phyloP scores from a whole-genome alignment of 2,329 filamentous ascomycete genomes.

The Hypomyces perniciosus region DNA sequence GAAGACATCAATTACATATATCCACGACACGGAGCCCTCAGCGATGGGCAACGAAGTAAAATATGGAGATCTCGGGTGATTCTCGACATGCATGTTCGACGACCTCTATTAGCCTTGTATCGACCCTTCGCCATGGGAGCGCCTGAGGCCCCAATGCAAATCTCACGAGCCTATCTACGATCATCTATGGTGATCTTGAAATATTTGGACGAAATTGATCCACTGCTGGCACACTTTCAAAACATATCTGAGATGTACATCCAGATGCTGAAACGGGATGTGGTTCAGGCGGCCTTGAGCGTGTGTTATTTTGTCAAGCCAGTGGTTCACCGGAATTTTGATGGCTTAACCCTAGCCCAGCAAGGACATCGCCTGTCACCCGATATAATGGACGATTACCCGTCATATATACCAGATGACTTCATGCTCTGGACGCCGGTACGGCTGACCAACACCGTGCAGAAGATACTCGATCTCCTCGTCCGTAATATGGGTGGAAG shows the following conservation, averaged over 20 bases:
- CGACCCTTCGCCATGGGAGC: conserved; percentile 50
- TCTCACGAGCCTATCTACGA: conserved; percentile 46
- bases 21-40: conserved; percentile 38
- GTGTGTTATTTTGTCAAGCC: conserved; percentile 48
- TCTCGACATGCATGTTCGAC: conserved; percentile 49
- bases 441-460: conserved; percentile 38
- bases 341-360: conserved; percentile 24
- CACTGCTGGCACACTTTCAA: conserved; percentile 38
- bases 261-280: conserved; percentile 47
- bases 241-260: conserved; percentile 48
- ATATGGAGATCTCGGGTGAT: conserved; percentile 47
- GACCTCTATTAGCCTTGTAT: conserved; percentile 47
- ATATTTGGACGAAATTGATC: conserved; percentile 50
- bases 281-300: conserved; percentile 49
- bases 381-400: conserved; percentile 29
- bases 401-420: conserved; percentile 29
- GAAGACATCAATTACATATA: conserved; percentile 51
- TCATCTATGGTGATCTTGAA: conserved; percentile 51
- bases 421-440: conserved; percentile 37
- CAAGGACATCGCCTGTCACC: conserved; percentile 30
- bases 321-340: conserved; percentile 24
- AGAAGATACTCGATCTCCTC: conserved; percentile 41
- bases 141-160: conserved; percentile 43
- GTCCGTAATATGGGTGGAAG: conserved; percentile 42
- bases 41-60: conserved; percentile 40